Evolutionary conservation across 306 rosid genomes (phyloP).

Genomic region (Adenanthera pavonina): DNA sequence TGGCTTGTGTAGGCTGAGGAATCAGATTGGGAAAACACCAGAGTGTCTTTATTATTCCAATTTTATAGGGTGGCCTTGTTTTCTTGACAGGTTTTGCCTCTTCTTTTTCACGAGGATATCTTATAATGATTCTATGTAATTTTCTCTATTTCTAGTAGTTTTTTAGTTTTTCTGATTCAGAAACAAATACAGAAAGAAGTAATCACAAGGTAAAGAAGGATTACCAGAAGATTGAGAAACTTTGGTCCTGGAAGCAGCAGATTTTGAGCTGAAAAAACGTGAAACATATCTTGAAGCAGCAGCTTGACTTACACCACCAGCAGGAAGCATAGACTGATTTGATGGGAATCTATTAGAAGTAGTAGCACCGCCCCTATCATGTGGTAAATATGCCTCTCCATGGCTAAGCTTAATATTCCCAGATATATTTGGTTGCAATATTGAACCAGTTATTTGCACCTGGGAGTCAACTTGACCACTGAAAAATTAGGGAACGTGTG

Average conservation of each 20-base stretch:
- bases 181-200: slow-evolving; percentile 12
- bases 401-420: slow-evolving; percentile 88
- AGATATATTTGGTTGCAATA: slow-evolving; percentile 86
- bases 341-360: slow-evolving; percentile 72
- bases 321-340: slow-evolving; percentile 64
- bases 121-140: not conserved
- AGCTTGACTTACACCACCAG: slow-evolving; percentile 63
- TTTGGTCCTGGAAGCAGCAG: slow-evolving; percentile 58
- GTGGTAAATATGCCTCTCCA: slow-evolving; percentile 97
- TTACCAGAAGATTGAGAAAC: slow-evolving; percentile 73
- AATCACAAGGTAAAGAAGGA: slow-evolving; percentile 22
- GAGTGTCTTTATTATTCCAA: not conserved
- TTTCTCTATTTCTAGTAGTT: not conserved
- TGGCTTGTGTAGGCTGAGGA: not conserved
- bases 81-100: not conserved
- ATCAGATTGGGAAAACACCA: not conserved
- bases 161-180: not conserved
- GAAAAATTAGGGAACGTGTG: slow-evolving; percentile 39
- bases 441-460: slow-evolving; percentile 92
- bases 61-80: not conserved
- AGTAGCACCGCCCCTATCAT: slow-evolving; percentile 84
- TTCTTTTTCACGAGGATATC: not conserved
- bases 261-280: slow-evolving; percentile 73
- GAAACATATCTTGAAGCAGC: slow-evolving; percentile 86
- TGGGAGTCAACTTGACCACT: slow-evolving; percentile 98